Base-by-base conservation (phyloP, 129 eudicot species). In the Chrysanthemum lavandulifolium region DNA sequence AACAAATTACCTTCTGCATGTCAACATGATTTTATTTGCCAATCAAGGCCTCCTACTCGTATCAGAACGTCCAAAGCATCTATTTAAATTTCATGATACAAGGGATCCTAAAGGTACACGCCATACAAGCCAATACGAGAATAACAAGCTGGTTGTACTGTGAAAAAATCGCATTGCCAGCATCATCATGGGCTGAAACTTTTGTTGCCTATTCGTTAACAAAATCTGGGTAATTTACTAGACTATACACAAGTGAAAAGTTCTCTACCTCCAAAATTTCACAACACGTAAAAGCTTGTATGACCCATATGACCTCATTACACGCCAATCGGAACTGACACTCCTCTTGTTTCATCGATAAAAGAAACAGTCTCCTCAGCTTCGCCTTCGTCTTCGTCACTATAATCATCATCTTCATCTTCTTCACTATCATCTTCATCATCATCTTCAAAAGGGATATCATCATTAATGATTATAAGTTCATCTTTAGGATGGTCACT, bases 361-460 rank as follows among this genome's bases (percentile, higher is more conserved):
- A 61, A 47, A 50, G 77, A 68, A 64, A 74, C 19, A 2, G 25
- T 25, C 48, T 74, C 56, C 12, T 75, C 68, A 33, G 53, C 67
- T 4, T 75, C 77, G 1, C 45, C 68, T 0, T 55, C 72, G 0
- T 80, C 80, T 0, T 80, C 80, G 0, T 70, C 78, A 13, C 55
- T 67, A 14, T 74, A 53, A 33, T 69, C 61, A 1, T 47, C 67
- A 1, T 18, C 73, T 0, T 68, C 87, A 0, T 40, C 73, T 0
- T 67, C 82, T 8, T 31, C 81, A 3, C 40, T 79, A 5, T 69
- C 82, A 0, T 49, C 78, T 5, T n/a, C 76, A 2, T 82, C 84
- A 2, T 78, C 86, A 52, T 62, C 83, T 61, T 83, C 84, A 60
- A 60, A 74, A 73, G 36, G 79, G 16, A 74, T 74, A 55, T 43